These are phyloP conservation scores for Rhizophagus sp. DNA, from an alignment of 192 early-diverging fungal species.

Conservation along the genomic window DNA sequence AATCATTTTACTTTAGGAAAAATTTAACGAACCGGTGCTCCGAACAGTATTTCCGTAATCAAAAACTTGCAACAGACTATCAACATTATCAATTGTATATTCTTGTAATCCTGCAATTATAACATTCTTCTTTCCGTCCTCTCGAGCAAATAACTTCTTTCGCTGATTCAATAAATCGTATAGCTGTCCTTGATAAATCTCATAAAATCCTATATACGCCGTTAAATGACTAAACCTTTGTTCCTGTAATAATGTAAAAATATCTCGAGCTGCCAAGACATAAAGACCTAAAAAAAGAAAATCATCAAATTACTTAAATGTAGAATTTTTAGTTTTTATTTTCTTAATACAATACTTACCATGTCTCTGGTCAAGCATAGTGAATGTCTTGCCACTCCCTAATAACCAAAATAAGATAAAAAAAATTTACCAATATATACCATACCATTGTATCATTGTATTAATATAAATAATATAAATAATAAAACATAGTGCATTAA, in stretches of 20 bases:
- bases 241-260: conserved; percentile 74
- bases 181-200: conserved; percentile 96
- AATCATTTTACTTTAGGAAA: neutral
- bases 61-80: conserved; percentile 89
- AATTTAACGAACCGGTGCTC: conserved; percentile 75
- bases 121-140: conserved; percentile 95
- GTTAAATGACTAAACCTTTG: conserved; percentile 74
- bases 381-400: conserved; percentile 94
- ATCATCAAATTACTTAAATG: neutral
- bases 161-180: conserved; percentile 92
- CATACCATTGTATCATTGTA: neutral
- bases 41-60: conserved; percentile 87
- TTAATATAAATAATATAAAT: too few species aligned
- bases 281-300: conserved; percentile 58
- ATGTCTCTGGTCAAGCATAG: conserved; percentile 87
- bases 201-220: conserved; percentile 90
- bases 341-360: conserved; percentile 44
- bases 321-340: neutral
- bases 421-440: neutral
- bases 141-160: conserved; percentile 91
- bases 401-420: neutral
- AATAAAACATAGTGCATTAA: neutral
- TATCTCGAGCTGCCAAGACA: conserved; percentile 88
- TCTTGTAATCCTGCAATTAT: conserved; percentile 89
- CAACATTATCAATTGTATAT: conserved; percentile 82